Evolutionary conservation across 495 filamentous ascomycete species (phyloP).

Genomic region (Schizothecium vesticola): DNA sequence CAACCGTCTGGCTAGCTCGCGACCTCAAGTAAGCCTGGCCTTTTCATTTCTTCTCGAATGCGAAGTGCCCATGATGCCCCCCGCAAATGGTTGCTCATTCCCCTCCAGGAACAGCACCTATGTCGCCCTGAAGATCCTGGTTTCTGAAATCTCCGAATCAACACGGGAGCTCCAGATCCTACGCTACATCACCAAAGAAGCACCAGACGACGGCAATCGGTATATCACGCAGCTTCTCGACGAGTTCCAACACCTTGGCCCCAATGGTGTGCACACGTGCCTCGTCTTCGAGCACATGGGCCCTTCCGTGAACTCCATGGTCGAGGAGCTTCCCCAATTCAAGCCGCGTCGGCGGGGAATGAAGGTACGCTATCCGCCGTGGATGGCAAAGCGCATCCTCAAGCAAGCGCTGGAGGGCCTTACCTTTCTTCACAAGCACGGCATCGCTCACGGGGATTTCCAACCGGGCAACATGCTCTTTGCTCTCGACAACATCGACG

Average conservation of each 20-base stretch:
- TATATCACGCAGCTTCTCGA: not conserved
- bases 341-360: slow-evolving; percentile 5
- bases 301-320: not conserved
- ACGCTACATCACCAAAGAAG: not conserved
- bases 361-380: slow-evolving; percentile 32
- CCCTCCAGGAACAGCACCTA: not conserved
- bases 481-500: not conserved
- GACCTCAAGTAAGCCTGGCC: not conserved
- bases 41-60: not conserved
- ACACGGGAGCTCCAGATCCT: not conserved
- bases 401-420: slow-evolving; percentile 40
- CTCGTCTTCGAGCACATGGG: slow-evolving; percentile 3
- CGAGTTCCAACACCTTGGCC: not conserved
- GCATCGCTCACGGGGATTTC: slow-evolving; percentile 45
- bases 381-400: slow-evolving; percentile 38
- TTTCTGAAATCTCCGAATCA: not conserved
- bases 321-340: slow-evolving; percentile 4
- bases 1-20: not conserved
- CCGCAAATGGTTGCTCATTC: no score
- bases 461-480: slow-evolving; percentile 44
- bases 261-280: not conserved
- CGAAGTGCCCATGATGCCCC: no score
- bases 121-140: slow-evolving; percentile 1
- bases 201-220: not conserved
- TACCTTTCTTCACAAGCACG: slow-evolving; percentile 37